Conservation (phyloP, 1,284 basidiomycete species). For the Cutaneotrichosporon sp. region DNA sequence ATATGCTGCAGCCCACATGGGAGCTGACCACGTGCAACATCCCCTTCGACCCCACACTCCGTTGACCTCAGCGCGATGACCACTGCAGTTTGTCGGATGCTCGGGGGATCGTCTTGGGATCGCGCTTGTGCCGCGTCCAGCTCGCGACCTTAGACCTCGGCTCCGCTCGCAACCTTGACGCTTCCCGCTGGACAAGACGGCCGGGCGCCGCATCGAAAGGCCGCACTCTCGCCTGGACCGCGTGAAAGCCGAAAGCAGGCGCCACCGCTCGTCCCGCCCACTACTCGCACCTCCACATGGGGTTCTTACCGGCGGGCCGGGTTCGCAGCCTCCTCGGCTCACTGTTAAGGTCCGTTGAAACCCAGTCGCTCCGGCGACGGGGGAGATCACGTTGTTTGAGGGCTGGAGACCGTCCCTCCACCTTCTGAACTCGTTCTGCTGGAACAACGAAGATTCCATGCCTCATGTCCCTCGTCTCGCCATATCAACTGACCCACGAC, state of each 20-base stretch:
- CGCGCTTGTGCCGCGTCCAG: not conserved
- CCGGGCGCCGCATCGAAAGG: not conserved
- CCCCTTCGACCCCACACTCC: no score
- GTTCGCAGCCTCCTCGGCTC: not conserved
- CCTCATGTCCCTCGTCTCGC: not conserved
- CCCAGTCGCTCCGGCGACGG: not conserved
- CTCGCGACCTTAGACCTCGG: not conserved
- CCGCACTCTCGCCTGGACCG: not conserved
- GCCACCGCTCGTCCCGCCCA: not conserved
- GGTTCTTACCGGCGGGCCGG: no score
- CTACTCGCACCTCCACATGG: not conserved
- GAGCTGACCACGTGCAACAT: no score
- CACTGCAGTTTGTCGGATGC: no score
- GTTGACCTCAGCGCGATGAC: no score
- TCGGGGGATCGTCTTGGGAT: no score
- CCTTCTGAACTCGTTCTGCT: not conserved
- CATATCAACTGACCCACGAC: not conserved
- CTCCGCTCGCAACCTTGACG: not conserved
- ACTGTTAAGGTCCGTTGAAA: not conserved
- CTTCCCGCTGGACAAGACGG: not conserved
- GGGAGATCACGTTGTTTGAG: not conserved
- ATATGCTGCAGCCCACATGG: no score
- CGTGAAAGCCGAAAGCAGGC: not conserved
- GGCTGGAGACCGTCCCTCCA: not conserved
- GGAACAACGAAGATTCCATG: not conserved